Base-by-base conservation (phyloP, 2,329 filamentous ascomycete species). In the Fusarium pseudonygamai region DNA sequence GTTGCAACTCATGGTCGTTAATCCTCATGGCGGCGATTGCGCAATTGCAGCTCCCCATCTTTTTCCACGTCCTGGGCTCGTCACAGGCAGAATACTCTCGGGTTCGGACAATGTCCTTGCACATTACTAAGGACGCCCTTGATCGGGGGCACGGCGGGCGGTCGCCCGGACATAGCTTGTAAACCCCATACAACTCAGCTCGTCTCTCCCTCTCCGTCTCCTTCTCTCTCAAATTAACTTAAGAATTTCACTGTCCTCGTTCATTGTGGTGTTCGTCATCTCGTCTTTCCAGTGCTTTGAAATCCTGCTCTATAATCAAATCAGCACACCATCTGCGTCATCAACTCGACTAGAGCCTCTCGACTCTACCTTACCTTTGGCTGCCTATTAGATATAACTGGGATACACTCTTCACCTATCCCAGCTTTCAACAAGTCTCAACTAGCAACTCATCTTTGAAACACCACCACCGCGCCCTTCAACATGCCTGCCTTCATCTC, bases 401-500 rank as follows among this genome's bases (percentile, higher is more conserved):
- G 74, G 74, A 64, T 57, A 72, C 61, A 39, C 64, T 65, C 42
- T 47, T 68, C 64, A 39, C 40, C 37, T 57, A 56, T 66, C 55
- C 66, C 65, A 68, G 60, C 60, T 58, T 53, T 71, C 73, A 75
- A 76, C 74, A 78, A 75, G 59, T 72, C 62, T 65, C 72, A 75
- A 30, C 57, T 57, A 71, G 67, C 55, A 74, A 50, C 39, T n/a
- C 32, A 67, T 61, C 57, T 26, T 68, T 24, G 46, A 58, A 39
- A 36, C 58, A 68, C 43, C 52, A 60, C 60, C 63, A 52, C 52
- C 58, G 12, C 64, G n/a, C 50, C 77, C 77, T 81, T 80, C 76
- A 79, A 74, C 62, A 82, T 82, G 79, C 79, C 82, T 67, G 73
- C 79, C 75, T 75, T 78, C 57, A 81, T 81, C 75, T 80, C 80